Evolutionary conservation across 225 moss, liverwort and hornwort species (phyloP), one percentile per base, ranked within the genome.

Genomic region (Antitrichia curtipendula): DNA sequence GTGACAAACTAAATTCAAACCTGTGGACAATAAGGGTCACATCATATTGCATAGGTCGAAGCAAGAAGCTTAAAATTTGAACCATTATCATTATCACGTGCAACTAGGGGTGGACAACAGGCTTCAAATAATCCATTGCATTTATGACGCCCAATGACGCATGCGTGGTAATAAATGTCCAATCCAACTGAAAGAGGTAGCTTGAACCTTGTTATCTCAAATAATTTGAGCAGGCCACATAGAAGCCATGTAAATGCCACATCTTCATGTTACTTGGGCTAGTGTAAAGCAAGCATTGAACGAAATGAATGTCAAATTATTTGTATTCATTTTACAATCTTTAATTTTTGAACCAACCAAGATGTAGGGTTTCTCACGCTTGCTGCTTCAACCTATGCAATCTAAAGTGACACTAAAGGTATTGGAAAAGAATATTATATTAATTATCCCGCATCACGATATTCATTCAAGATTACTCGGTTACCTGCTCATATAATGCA

Each of bases 401-500:
- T 52, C 43, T 43, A 68, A 53, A 82, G 27, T 52, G 52, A 12
- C n/a, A 27, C 45, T 40, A 40, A 40, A 70, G 84, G 34, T 11
- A 60, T 47, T 61, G 56, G 36, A n/a, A 54, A 73, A 36, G 49
- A 56, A 66, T 3, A 32, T 9, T 34, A n/a, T 43, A 69, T 65
- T 10, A 54, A 50, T n/a, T 21, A 58, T 78, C 59, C 52, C 32
- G 69, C 78, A 84, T n/a, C n/a, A n/a, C n/a, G 11, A 69, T 16
- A 38, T 43, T 59, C 52, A 71, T 72, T 53, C 61, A 64, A 36
- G 41, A 66, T 66, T 58, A 27, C n/a, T 57, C 36, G 28, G 47
- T 87, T 92, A 97, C 97, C 96, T 96, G 94, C 95, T 96, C 90
- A 97, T 90, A 88, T 89, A 94, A 83, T 93, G 92, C 91, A 95